phyloP scores from a whole-genome alignment of 164 flowering plant species.

The Vitis cinerea region DNA sequence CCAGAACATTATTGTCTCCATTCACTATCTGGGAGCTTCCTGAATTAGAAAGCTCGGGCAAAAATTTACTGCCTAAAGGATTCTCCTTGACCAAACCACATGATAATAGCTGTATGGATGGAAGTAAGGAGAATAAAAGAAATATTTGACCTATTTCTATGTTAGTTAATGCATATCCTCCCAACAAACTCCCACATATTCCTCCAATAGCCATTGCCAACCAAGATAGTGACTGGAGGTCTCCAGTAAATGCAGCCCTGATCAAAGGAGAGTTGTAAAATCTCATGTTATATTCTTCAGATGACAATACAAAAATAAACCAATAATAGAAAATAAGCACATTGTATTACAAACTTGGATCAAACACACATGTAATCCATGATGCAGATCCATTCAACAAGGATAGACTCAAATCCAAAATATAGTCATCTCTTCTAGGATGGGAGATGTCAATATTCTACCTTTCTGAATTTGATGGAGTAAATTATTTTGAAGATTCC shows the following conservation, averaged over 20 bases:
- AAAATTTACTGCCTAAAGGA: slow-evolving; percentile 26
- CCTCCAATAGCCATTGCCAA: slow-evolving; percentile 93
- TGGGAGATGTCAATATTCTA: too few relatives aligned
- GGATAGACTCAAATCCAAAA: too few relatives aligned
- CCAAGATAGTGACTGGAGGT: slow-evolving; percentile 91
- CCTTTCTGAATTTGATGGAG: too few relatives aligned
- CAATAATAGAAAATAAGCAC: slow-evolving; percentile 6
- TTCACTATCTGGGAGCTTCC: slow-evolving; percentile 22
- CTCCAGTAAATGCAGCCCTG: slow-evolving; percentile 93
- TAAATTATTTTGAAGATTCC: too few relatives aligned
- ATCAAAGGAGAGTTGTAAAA: slow-evolving; percentile 10
- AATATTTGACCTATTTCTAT: slow-evolving; percentile 62
- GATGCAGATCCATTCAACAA: too few relatives aligned
- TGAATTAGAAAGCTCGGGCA: slow-evolving; percentile 25
- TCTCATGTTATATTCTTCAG: neutral
- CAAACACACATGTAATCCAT: too few relatives aligned
- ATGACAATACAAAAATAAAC: neutral
- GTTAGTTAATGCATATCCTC: slow-evolving; percentile 75
- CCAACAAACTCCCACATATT: slow-evolving; percentile 80
- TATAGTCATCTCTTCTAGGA: too few relatives aligned
- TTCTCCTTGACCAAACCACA: slow-evolving; percentile 76
- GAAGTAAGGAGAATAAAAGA: slow-evolving; percentile 71
- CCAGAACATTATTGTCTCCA: slow-evolving; percentile 21
- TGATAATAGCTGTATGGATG: slow-evolving; percentile 71
- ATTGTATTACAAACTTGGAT: neutral